These are phyloP conservation scores for Starmerella floricola DNA, from an alignment of 805 yeast species.

Conservation along the genomic window DNA sequence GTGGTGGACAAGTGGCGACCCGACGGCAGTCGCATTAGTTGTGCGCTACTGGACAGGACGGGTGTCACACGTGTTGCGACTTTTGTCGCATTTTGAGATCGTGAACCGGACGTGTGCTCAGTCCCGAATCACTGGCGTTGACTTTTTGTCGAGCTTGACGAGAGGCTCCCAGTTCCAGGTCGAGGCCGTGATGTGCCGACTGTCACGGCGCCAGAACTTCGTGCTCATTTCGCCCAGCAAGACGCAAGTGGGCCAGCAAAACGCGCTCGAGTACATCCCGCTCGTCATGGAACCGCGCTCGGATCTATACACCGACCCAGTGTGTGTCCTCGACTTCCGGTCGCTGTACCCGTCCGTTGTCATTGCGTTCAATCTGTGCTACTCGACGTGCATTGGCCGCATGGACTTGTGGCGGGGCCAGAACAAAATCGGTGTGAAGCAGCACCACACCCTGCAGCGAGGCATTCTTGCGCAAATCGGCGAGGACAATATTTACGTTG, in stretches of 20 bases:
- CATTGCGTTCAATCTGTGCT: conserved; percentile 76
- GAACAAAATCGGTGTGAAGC: conserved; percentile 26
- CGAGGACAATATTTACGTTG: conserved; percentile 43
- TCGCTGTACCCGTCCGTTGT: conserved; percentile 86
- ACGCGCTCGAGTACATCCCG: conserved; percentile 77
- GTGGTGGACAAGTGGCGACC: conserved; percentile 31
- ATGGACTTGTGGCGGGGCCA: conserved; percentile 26
- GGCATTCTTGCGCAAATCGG: conserved; percentile 32
- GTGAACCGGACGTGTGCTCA: conserved; percentile 65
- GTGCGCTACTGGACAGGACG: conserved; percentile 39
- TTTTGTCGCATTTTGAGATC: conserved; percentile 52
- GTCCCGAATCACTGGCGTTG: conserved; percentile 77
- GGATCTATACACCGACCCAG: conserved; percentile 73
- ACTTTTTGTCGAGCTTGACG: conserved; percentile 73
- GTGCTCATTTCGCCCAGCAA: conserved; percentile 69
- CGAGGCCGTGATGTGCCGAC: conserved; percentile 65
- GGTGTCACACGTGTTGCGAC: conserved; percentile 34
- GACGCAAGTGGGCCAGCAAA: conserved; percentile 68
- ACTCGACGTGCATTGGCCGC: conserved; percentile 34
- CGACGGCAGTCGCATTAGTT: conserved; percentile 25
- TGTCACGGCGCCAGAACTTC: conserved; percentile 65
- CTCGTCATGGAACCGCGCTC: conserved; percentile 87
- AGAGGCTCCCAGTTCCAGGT: conserved; percentile 93
- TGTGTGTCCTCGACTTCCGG: conserved; percentile 84
- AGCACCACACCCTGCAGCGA: conserved; percentile 35